A percentile compares a stretch with the other conserved stretches of the same genome.
Conservation (phyloP, 176 grass and related monocot species). For the Pontederia paniculata region DNA sequence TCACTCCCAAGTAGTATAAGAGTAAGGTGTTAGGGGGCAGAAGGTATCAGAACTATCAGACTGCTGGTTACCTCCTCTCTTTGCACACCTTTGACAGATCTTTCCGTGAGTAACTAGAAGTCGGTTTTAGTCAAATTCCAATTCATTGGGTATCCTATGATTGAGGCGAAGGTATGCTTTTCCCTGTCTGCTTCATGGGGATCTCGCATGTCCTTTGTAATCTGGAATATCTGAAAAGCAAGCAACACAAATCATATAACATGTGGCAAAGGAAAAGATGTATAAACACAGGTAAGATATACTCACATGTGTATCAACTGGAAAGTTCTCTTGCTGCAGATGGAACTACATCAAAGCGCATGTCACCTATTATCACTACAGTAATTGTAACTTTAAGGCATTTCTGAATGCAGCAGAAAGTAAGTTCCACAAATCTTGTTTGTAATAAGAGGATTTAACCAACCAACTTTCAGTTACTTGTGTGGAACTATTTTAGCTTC, state of each 20-base stretch:
- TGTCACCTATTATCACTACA: conserved; percentile 36
- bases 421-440: no score
- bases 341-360: conserved; percentile 91
- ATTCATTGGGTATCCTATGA: conserved; percentile 49
- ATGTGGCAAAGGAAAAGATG: not conserved
- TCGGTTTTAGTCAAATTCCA: conserved; percentile 94
- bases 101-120: conserved; percentile 86
- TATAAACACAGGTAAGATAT: not conserved
- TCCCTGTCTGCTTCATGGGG: conserved; percentile 44
- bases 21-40: conserved; percentile 44
- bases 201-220: conserved; percentile 76
- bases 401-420: no score
- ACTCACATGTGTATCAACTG: conserved; percentile 77
- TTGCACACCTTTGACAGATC: conserved; percentile 56
- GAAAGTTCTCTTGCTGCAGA: conserved; percentile 83
- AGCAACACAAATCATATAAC: not conserved
- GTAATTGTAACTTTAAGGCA: not conserved
- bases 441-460: no score
- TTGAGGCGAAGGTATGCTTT: conserved; percentile 74
- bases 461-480: no score
- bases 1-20: conserved; percentile 10
- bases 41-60: conserved; percentile 10
- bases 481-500: no score
- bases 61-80: conserved; percentile 29
- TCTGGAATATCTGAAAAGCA: conserved; percentile 49